Evolutionary conservation across 2,329 filamentous ascomycete species (phyloP), one percentile per base, ranked within the genome.

Genomic region (Colletotrichum sojae): DNA sequence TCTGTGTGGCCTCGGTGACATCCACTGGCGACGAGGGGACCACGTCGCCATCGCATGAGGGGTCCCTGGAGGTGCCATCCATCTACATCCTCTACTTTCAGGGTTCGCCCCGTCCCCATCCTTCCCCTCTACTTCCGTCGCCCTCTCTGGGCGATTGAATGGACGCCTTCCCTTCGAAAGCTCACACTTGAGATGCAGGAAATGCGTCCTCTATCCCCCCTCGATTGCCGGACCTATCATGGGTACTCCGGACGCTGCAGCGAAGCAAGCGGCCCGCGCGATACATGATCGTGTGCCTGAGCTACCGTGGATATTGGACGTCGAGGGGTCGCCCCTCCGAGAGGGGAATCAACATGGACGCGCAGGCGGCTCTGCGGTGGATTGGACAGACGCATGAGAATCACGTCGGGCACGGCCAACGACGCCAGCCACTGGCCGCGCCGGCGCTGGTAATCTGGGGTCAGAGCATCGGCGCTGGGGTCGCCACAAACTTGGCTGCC

Each of bases 261-360:
- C 75, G 79, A 49, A 75, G 75, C 69, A 76, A n/a, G 73, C 78
- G 45, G 72, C 76, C 31, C 73, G 67, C 67, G 71, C 71, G 75
- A 69, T 85, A 85, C 71, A 87, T 82, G 0, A 82, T 88, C 73
- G 80, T 88, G 9, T 88, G 87, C 67, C 77, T 90, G 39, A 89
- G 87, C 72, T 90, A 94, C 76, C 88, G 92, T 51, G 92, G 92
- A 12, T 95, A 91, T 77, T 95, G 93, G 93, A 94, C 85, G 12
- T 95, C 92, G 2, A 85, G 88, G 39, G 93, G 94, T 18, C 85
- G 90, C 4, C 88, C 92, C 8, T 91, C 89, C 3, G 92, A 95
- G 75, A 81, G 79, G 45, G 93, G 92, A 2, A 91, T 95, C 71
- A 86, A 92, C 73, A 79, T 85, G 18, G 93, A 95, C 77, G 87